Conservation (phyloP, 129 eudicot genomes). For the Chrysanthemum makinoi region DNA sequence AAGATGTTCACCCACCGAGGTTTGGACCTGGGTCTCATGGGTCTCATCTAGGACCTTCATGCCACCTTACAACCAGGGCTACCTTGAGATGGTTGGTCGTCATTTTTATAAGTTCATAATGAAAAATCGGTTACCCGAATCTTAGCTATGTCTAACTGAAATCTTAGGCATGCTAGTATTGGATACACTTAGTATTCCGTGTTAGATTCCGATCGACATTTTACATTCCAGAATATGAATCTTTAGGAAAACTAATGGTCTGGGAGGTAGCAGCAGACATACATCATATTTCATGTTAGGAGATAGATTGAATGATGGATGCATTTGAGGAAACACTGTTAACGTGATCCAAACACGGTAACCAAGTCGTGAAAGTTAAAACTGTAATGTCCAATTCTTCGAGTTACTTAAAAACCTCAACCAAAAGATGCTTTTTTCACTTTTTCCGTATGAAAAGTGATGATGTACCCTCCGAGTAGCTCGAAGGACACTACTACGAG, state of each 20-base stretch:
- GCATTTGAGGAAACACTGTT: not conserved
- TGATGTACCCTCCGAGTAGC: too few relatives aligned
- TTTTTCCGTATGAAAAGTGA: too few relatives aligned
- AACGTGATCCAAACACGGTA: not conserved
- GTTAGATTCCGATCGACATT: not conserved
- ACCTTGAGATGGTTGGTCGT: too few relatives aligned
- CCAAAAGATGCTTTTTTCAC: not conserved
- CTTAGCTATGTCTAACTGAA: slow-evolving; percentile 9
- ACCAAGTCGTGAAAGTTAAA: not conserved
- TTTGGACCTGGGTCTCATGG: not conserved
- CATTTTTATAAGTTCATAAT: too few relatives aligned
- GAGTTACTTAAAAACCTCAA: not conserved
- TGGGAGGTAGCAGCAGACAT: not conserved
- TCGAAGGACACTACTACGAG: too few relatives aligned
- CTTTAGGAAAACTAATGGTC: not conserved
- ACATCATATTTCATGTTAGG: not conserved
- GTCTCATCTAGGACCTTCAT: not conserved
- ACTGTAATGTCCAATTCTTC: not conserved
- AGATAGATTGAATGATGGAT: not conserved
- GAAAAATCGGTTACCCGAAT: not conserved
- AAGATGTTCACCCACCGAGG: too few relatives aligned
- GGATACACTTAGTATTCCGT: not conserved
- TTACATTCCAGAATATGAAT: slow-evolving; percentile 12
- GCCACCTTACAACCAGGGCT: not conserved
- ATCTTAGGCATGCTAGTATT: slow-evolving; percentile 4